Conservation (phyloP, 2,329 filamentous ascomycete genomes). For the Pseudogymnoascus sp. region DNA sequence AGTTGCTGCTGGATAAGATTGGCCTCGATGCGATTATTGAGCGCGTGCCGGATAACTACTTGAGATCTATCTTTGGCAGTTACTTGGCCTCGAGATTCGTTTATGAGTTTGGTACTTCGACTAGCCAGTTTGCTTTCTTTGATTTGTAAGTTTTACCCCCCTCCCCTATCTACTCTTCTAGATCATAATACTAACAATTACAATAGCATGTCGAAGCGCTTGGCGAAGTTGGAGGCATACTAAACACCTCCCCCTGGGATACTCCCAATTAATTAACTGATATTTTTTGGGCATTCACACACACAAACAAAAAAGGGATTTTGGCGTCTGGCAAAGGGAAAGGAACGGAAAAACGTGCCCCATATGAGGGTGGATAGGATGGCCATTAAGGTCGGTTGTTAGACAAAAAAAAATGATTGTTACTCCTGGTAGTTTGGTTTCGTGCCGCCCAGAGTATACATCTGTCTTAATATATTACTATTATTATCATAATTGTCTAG, state of each 20-base stretch:
- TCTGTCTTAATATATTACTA: slow-evolving; percentile 7
- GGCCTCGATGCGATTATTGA: slow-evolving; percentile 81
- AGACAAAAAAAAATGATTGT: not conserved
- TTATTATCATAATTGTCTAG: not conserved
- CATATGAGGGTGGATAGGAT: not conserved
- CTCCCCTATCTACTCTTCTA: slow-evolving; percentile 17
- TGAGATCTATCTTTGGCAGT: slow-evolving; percentile 91
- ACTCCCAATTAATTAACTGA: not conserved
- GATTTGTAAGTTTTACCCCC: slow-evolving; percentile 67
- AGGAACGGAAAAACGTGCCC: not conserved
- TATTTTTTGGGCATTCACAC: not conserved
- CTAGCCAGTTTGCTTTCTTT: slow-evolving; percentile 97
- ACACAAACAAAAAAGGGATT: not conserved
- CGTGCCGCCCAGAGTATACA: not conserved
- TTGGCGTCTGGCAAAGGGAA: not conserved
- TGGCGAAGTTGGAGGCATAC: slow-evolving; percentile 41
- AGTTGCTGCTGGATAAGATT: slow-evolving; percentile 79
- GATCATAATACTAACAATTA: slow-evolving; percentile 19
- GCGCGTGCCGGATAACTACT: slow-evolving; percentile 84
- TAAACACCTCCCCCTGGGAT: not conserved
- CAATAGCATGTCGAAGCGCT: slow-evolving; percentile 58
- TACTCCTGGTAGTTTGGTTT: not conserved
- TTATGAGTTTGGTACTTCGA: slow-evolving; percentile 87
- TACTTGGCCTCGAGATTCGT: slow-evolving; percentile 94
- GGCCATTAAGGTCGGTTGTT: not conserved